Evolutionary conservation across 305 asterid genomes (phyloP).

Genomic region (Euphrasia arctica): DNA sequence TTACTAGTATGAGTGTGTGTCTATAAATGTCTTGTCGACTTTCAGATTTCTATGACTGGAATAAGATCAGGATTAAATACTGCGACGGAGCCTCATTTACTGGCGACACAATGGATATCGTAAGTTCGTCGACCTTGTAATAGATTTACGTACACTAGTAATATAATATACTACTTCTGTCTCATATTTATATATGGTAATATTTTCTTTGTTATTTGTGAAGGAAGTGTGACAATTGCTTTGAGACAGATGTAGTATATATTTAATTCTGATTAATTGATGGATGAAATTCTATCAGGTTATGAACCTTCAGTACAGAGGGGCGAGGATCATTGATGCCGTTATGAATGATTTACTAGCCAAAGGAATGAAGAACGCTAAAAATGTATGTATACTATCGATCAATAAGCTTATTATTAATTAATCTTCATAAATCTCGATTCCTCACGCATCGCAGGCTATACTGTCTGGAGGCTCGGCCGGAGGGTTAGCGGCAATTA

Average conservation of each 20-base stretch:
- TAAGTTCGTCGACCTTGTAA: slow-evolving; percentile 29
- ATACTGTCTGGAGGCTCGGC: slow-evolving; percentile 73
- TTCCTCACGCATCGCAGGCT: slow-evolving; percentile 31
- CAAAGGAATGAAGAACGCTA: slow-evolving; percentile 63
- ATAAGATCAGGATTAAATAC: slow-evolving; percentile 74
- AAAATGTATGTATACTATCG: slow-evolving; percentile 36
- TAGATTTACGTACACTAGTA: too few species aligned
- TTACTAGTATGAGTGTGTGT: not conserved
- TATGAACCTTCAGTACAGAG: slow-evolving; percentile 65
- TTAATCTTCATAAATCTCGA: not conserved
- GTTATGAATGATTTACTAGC: slow-evolving; percentile 57
- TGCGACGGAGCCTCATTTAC: slow-evolving; percentile 96
- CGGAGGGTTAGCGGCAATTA: slow-evolving; percentile 63
- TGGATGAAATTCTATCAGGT: slow-evolving; percentile 30
- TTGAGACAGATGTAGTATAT: too few species aligned
- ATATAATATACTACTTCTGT: too few species aligned
- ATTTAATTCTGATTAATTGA: too few species aligned
- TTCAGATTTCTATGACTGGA: slow-evolving; percentile 91
- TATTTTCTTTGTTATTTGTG: too few species aligned
- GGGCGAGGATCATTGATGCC: slow-evolving; percentile 58
- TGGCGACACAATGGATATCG: slow-evolving; percentile 83
- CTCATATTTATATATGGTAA: too few species aligned
- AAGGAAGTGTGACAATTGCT: too few species aligned
- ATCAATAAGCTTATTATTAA: not conserved
- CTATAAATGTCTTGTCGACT: not conserved